Conservation (phyloP, 331 rosid species). For the Acacia concinna region DNA sequence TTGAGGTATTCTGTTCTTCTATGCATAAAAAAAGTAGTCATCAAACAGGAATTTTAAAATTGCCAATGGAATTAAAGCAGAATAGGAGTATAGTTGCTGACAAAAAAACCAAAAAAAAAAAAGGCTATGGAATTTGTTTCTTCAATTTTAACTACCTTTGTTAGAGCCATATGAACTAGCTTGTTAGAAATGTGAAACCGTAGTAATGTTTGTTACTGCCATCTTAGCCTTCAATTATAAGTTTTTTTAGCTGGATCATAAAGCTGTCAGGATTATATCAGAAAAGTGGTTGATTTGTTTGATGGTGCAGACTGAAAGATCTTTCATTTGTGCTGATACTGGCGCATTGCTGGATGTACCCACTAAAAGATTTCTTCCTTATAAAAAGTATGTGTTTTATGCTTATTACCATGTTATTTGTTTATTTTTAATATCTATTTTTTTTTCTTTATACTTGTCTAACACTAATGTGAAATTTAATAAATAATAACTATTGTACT, state of each 20-base stretch:
- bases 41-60: slow-evolving; percentile 1
- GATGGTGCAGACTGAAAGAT: slow-evolving; percentile 73
- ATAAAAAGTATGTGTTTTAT: slow-evolving; percentile 61
- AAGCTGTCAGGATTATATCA: slow-evolving; percentile 9
- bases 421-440: not conserved
- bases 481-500: slow-evolving; percentile 11
- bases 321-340: slow-evolving; percentile 82
- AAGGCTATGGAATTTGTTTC: slow-evolving; percentile 18
- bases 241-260: slow-evolving; percentile 25
- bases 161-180: not conserved
- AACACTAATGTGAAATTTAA: slow-evolving; percentile 14
- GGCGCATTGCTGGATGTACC: slow-evolving; percentile 76
- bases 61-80: not conserved
- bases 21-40: not conserved
- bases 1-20: not conserved
- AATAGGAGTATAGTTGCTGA: slow-evolving; percentile 8
- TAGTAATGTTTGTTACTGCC: not conserved
- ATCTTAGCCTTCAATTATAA: slow-evolving; percentile 1
- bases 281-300: slow-evolving; percentile 28
- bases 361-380: slow-evolving; percentile 55
- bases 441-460: not conserved
- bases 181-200: not conserved
- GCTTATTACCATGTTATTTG: slow-evolving; percentile 13
- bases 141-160: not conserved
- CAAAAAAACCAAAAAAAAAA: not conserved